phyloP scores from a whole-genome alignment of 2,329 filamentous ascomycete genomes.

The Xylariaceae sp. region DNA sequence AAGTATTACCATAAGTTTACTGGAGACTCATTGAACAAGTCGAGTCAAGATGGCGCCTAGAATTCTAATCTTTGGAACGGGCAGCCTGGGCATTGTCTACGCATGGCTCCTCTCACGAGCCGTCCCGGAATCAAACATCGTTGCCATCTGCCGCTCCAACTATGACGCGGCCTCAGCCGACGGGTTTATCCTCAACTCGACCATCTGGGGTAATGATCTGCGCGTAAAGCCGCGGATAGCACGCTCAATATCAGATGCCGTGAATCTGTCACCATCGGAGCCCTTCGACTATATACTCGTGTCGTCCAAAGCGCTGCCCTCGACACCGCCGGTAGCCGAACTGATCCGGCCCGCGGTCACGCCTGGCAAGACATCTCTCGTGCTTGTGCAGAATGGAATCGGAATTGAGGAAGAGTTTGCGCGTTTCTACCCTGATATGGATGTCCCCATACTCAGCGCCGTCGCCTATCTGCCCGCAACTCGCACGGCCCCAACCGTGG shows the following conservation, averaged over 20 bases:
- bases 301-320: constrained; percentile 26
- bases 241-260: constrained; percentile 30
- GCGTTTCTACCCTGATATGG: constrained; percentile 40
- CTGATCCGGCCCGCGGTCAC: constrained; percentile 28
- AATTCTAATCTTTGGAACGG: constrained; percentile 33
- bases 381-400: constrained; percentile 55
- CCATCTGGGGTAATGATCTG: constrained; percentile 29
- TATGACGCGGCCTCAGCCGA: constrained; percentile 26
- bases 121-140: constrained; percentile 25
- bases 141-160: constrained; percentile 32
- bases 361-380: constrained; percentile 39
- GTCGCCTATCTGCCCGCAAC: constrained; percentile 50
- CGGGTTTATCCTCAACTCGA: constrained; percentile 32
- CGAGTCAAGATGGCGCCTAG: constrained; percentile 15
- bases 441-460: constrained; percentile 43
- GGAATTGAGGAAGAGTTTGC: constrained; percentile 48
- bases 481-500: constrained; percentile 43
- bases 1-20: not conserved
- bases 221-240: constrained; percentile 26
- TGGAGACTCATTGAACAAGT: not conserved
- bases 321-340: constrained; percentile 25
- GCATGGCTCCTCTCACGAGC: constrained; percentile 25
- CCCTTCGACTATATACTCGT: constrained; percentile 31
- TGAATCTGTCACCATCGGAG: constrained; percentile 13
- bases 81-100: constrained; percentile 32